phyloP scores from a whole-genome alignment of 805 yeast genomes.

The Wickerhamiella sergipiensis region DNA sequence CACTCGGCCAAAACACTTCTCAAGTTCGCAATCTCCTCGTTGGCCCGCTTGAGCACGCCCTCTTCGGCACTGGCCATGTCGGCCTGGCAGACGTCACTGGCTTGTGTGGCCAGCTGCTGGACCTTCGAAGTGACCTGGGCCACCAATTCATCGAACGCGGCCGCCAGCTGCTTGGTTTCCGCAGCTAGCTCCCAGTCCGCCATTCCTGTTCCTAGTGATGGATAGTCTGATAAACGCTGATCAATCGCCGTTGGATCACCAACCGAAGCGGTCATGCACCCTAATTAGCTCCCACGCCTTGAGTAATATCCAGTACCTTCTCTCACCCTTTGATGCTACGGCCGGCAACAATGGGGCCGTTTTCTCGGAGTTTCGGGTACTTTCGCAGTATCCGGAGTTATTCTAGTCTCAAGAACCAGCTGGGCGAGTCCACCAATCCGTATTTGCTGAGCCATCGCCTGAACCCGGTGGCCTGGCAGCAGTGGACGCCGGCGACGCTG shows the following conservation, averaged over 20 bases:
- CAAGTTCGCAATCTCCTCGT: slow-evolving; percentile 5
- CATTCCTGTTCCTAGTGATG: not conserved
- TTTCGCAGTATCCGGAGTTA: not conserved
- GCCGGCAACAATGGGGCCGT: not conserved
- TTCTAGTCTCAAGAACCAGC: slow-evolving; percentile 2
- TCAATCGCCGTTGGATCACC: not conserved
- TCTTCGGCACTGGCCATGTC: slow-evolving; percentile 4
- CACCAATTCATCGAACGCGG: slow-evolving; percentile 6
- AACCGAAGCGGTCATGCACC: not conserved
- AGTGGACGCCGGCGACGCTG: slow-evolving; percentile 24
- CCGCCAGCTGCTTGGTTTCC: slow-evolving; percentile 7
- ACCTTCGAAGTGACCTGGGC: slow-evolving; percentile 6
- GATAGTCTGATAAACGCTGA: not conserved
- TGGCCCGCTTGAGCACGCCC: slow-evolving; percentile 9
- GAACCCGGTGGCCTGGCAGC: slow-evolving; percentile 28
- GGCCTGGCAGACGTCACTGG: slow-evolving; percentile 1
- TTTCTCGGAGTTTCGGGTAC: not conserved
- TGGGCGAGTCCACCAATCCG: slow-evolving; percentile 13
- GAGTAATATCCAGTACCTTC: not conserved
- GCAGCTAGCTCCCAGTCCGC: not conserved
- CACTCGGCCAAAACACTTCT: slow-evolving; percentile 1
- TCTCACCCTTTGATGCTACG: not conserved
- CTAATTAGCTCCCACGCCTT: not conserved
- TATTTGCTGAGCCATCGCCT: slow-evolving; percentile 18
- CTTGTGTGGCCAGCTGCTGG: slow-evolving; percentile 1